A percentile compares a stretch with the other conserved stretches of the same genome.
Conservation (phyloP, 306 rosid species). For the Trifolium repens region DNA sequence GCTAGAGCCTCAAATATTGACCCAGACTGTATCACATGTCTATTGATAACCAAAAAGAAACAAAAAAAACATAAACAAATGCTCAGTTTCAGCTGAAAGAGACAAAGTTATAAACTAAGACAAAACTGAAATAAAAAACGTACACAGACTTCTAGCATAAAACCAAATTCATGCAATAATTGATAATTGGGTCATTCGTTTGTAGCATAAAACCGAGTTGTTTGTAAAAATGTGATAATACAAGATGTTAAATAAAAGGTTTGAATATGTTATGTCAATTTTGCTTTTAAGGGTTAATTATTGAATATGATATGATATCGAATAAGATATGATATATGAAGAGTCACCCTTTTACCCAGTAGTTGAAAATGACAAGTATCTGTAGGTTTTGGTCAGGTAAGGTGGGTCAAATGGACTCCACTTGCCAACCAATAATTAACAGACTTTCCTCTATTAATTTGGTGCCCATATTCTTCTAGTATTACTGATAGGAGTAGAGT, state of each 20-base stretch:
- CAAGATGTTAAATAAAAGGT: slow-evolving; percentile 35
- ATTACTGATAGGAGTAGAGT: no score
- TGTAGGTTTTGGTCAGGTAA: slow-evolving; percentile 32
- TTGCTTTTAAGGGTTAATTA: slow-evolving; percentile 34
- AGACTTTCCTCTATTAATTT: slow-evolving; percentile 20
- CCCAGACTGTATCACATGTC: background rate
- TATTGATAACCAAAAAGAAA: background rate
- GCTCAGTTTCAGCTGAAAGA: slow-evolving; percentile 5
- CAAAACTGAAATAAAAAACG: slow-evolving; percentile 16
- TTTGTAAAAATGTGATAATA: slow-evolving; percentile 11
- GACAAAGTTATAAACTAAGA: slow-evolving; percentile 39
- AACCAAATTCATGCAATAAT: slow-evolving; percentile 21
- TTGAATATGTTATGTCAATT: slow-evolving; percentile 42
- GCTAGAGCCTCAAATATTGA: background rate
- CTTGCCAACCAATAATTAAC: slow-evolving; percentile 39
- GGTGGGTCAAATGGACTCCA: slow-evolving; percentile 41
- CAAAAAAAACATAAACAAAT: background rate
- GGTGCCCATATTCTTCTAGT: slow-evolving; percentile 4
- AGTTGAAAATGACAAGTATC: slow-evolving; percentile 49
- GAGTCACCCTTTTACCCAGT: slow-evolving; percentile 44
- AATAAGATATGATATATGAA: slow-evolving; percentile 42
- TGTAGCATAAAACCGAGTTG: slow-evolving; percentile 22
- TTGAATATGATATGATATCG: slow-evolving; percentile 36
- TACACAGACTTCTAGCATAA: background rate
- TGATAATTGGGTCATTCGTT: slow-evolving; percentile 2